Evolutionary conservation across 768 basidiomycete genomes (phyloP), one percentile per base, ranked within the genome.

Genomic region (Mycena galopus): DNA sequence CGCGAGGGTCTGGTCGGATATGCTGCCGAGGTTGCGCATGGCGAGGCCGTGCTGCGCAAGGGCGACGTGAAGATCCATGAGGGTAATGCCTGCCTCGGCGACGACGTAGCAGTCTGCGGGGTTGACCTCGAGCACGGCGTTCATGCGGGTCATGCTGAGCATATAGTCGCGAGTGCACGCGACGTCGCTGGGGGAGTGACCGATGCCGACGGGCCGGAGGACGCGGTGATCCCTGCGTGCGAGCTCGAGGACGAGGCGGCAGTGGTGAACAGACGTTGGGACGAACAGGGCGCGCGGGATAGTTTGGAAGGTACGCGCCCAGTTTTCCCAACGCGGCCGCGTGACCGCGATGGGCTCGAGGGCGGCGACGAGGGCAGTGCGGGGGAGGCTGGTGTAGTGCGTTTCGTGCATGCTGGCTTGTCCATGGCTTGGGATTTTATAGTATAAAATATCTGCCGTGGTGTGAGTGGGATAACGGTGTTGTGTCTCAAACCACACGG

Each of bases 1-100:
- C 30, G 90, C 97, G 74, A 99, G 87, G 4, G 96, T 95, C 81
- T 98, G 97, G 80, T 98, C 96, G 39, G 96, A 97, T 77, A 99
- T 98, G 32, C 96, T 97, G 39, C 98, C 98, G 72, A 98, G 88
- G 82, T 94, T 97, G 78, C 89, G 91, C 90, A 99, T 92, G 44
- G 96, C 97, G 35, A 98, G 89, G 37, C 87, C 87, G 76, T 92
- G 84, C 16, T 83, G 80, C 58, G 86, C 89, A 65, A 99, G 92
- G 19, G 86, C 85, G 29, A 81, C 83, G 74, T 97, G 95, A 6
- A 98, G 88, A 60, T 88, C 85, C 68, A 91, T 85, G 67, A 98
- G 90, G 7, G 89, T 91, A 79, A 96, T 92, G 25, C 96, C 96
- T 5, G 89, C 93, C 82, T 96, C 89, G 1, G 88, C 93, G 75